Evolutionary conservation across 805 yeast genomes (phyloP), one percentile per base, ranked within the genome.

Genomic region (Ogataea methanolica): DNA sequence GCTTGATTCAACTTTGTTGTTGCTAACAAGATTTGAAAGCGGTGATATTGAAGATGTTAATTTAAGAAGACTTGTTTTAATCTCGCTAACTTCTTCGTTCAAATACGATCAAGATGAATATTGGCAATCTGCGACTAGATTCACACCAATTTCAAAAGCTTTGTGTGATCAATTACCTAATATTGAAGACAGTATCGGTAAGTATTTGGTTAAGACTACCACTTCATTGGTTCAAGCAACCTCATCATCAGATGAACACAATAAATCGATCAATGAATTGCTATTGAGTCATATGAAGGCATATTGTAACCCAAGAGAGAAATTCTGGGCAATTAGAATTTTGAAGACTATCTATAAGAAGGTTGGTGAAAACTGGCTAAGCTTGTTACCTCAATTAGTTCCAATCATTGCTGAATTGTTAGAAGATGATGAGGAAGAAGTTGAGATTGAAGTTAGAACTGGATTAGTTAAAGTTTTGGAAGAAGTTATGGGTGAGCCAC

Each of bases 381-480:
- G 85, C 33, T 76, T 87, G 72, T 74, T 94, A 58, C 99, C 99
- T 22, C 97, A 91, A 62, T 76, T 94, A 57, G 96, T 94, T 52
- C 99, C 99, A 33, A 78, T 88, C 50, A 88, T 94, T 65, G 97
- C 98, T 7, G 99, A 94, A 69, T 71, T 94, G 48, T 74, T 94
- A 52, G 99, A 94, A 62, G 98, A 91, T 63, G 98, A 94, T 50
- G 95, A 91, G 53, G 99, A 94, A 66, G 82, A 78, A 42, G 96
- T 94, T 31, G 98, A 94, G 67, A 65, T 80, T 61, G 97, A 90
- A 67, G 97, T 90, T 3, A 83, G 97, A 69, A 78, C 83, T 34
- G 96, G 96, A 14, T 75, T 94, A 52, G 96, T 92, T 8, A 88
- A 87, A 59, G 96, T 88, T 6, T 83, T 94, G 48, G 99, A 94